Conservation (phyloP, 768 basidiomycete genomes). For the Brasilioporus rufonigricans region DNA sequence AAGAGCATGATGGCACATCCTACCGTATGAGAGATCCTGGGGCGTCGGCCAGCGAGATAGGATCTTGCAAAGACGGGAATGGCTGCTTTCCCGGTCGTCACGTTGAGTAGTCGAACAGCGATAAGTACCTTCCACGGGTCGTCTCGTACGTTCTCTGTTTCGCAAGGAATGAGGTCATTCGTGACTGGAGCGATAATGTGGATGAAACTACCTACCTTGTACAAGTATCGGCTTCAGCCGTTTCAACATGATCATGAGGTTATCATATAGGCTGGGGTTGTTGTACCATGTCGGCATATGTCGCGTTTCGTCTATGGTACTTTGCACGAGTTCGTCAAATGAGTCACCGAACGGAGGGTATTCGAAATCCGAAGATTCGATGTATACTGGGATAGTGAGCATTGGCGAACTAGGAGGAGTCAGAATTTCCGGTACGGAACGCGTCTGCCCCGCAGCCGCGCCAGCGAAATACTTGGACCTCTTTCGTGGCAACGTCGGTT, state of each 20-base stretch:
- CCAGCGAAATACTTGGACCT: slow-evolving; percentile 23
- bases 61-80: slow-evolving; percentile 62
- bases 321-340: not conserved
- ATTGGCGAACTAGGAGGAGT: slow-evolving; percentile 4
- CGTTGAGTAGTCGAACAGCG: slow-evolving; percentile 66
- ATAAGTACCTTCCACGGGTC: slow-evolving; percentile 72
- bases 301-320: not conserved
- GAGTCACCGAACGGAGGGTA: not conserved
- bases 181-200: not conserved
- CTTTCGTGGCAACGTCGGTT: not conserved
- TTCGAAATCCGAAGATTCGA: slow-evolving; percentile 6
- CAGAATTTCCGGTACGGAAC: not conserved
- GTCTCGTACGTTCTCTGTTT: slow-evolving; percentile 46
- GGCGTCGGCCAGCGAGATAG: slow-evolving; percentile 59
- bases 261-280: slow-evolving; percentile 10
- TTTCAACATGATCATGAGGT: slow-evolving; percentile 27
- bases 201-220: slow-evolving; percentile 22
- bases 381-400: slow-evolving; percentile 3
- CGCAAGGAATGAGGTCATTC: not conserved
- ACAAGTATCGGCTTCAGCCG: slow-evolving; percentile 32
- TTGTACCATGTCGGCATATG: not conserved
- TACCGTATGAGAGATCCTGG: slow-evolving; percentile 53
- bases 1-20: not conserved
- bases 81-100: slow-evolving; percentile 60
- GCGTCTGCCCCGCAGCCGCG: not conserved